Base-by-base conservation (phyloP, 202 grass and related monocot species). In the Miscanthus sacchariflorus region DNA sequence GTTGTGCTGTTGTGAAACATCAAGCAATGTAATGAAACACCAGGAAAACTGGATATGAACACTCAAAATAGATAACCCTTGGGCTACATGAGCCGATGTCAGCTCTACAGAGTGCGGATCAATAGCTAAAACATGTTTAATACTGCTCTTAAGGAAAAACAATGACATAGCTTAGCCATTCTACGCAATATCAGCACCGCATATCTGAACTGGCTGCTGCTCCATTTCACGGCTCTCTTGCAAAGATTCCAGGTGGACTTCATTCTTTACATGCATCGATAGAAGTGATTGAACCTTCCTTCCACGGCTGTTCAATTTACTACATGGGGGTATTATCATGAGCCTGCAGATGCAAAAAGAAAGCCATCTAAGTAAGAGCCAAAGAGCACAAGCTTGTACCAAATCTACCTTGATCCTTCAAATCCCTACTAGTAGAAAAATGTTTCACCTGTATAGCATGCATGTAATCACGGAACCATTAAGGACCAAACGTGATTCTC, bases 401-500 rank as follows among this genome's bases (percentile, higher is more conserved):
- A 36, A 74, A 39, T 8, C 50, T 89, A 83, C 19, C 13, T 72
- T 72, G 39, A 24, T 40, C 12, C 71, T 50, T 72, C 21, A 42
- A 78, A 50, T 28, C 18, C 4, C n/a, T 5, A 21, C 43, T 9
- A 42, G 75, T 42, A 18, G 28, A 52, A 27, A 46, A 87, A 33
- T 17, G 71, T 19, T 70, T 83, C 19, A 9, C 58, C 12, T 72
- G 33, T 12, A 77, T 17, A 71, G 5, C 12, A 59, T 38, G 59
- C 30, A 48, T 48, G 43, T 24, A 21, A 54, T 14, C 80, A 70
- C 1, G 9, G 27, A 69, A 69, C 17, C 17, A 70, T 81, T 2
- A 95, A 85, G 93, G 92, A 56, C 96, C 93, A 42, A 98, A 95
- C 36, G 90, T 87, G 85, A 98, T 87, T 94, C 96, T 92, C 90